Evolutionary conservation across 1,284 basidiomycete species (phyloP).

Genomic region (Cutaneotrichosporon curvatum): DNA sequence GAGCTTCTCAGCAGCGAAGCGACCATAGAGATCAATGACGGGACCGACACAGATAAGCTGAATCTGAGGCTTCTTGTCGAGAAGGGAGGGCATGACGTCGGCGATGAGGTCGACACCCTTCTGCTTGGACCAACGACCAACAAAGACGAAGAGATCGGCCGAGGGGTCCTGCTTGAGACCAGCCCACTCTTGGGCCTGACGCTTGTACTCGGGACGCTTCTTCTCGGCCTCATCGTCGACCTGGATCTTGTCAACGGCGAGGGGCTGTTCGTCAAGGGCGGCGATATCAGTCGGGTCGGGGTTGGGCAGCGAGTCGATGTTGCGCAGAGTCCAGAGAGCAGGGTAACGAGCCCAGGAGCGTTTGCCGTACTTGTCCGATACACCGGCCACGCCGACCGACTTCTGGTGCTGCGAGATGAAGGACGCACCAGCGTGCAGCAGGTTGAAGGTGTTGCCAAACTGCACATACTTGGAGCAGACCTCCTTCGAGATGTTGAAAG

Average conservation of each 20-base stretch:
- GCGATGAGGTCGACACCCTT: constrained; percentile 92
- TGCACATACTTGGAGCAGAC: constrained; percentile 90
- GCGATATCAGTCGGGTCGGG: constrained; percentile 86
- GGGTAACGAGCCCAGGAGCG: constrained; percentile 91
- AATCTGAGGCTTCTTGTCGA: constrained; percentile 76
- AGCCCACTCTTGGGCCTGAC: constrained; percentile 89
- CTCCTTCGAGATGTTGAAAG: constrained; percentile 92
- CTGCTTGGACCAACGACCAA: constrained; percentile 93
- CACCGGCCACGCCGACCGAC: constrained; percentile 84
- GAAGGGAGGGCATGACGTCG: constrained; percentile 79
- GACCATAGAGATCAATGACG: constrained; percentile 86
- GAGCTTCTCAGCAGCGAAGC: constrained; percentile 87
- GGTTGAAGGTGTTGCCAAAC: constrained; percentile 92
- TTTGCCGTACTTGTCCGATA: constrained; percentile 89
- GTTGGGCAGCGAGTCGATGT: constrained; percentile 87
- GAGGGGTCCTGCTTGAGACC: constrained; percentile 80
- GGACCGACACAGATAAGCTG: constrained; percentile 84
- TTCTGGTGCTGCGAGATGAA: constrained; percentile 89
- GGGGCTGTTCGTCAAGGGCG: constrained; percentile 71
- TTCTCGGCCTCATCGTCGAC: constrained; percentile 76
- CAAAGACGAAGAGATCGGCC: constrained; percentile 85
- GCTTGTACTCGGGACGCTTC: constrained; percentile 76
- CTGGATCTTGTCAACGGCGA: constrained; percentile 63
- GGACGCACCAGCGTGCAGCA: constrained; percentile 82
- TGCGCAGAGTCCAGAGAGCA: constrained; percentile 86